Conservation (phyloP, 2,329 filamentous ascomycete genomes). For the Penicillium sp. region DNA sequence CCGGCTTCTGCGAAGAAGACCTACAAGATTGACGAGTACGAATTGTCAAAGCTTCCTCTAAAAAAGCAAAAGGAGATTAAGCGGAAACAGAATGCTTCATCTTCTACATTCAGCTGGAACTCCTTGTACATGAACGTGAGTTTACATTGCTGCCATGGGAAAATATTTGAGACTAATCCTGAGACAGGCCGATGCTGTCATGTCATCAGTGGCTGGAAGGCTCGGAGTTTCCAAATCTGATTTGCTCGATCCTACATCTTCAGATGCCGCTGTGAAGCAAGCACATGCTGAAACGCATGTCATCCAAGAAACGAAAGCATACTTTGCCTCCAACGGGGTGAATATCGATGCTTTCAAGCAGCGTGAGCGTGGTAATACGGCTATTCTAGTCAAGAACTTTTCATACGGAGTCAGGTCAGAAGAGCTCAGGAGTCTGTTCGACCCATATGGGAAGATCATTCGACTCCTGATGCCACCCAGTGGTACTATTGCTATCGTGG, state of each 20-base stretch:
- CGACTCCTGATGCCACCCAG: slow-evolving; percentile 88
- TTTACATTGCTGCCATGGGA: slow-evolving; percentile 6
- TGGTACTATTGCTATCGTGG: slow-evolving; percentile 89
- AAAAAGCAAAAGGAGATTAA: slow-evolving; percentile 93
- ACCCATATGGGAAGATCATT: slow-evolving; percentile 78
- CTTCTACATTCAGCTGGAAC: slow-evolving; percentile 91
- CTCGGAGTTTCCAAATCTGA: slow-evolving; percentile 89
- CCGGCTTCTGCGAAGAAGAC: slow-evolving; percentile 80
- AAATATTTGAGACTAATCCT: slow-evolving; percentile 19
- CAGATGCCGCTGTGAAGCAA: slow-evolving; percentile 93
- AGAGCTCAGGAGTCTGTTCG: slow-evolving; percentile 77
- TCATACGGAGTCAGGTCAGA: slow-evolving; percentile 76
- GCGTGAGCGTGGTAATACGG: slow-evolving; percentile 77
- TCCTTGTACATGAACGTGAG: slow-evolving; percentile 95
- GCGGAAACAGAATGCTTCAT: slow-evolving; percentile 75
- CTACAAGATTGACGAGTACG: slow-evolving; percentile 79
- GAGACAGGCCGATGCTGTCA: slow-evolving; percentile 71
- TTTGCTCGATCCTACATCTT: slow-evolving; percentile 89
- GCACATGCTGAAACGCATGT: slow-evolving; percentile 93
- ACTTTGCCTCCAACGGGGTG: slow-evolving; percentile 83
- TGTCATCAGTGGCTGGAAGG: slow-evolving; percentile 81
- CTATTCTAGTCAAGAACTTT: slow-evolving; percentile 93
- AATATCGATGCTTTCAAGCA: slow-evolving; percentile 90
- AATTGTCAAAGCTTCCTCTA: slow-evolving; percentile 83
- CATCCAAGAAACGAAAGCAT: slow-evolving; percentile 93